Conservation (phyloP, 768 basidiomycete species). For the Auriscalpium microsporum region DNA sequence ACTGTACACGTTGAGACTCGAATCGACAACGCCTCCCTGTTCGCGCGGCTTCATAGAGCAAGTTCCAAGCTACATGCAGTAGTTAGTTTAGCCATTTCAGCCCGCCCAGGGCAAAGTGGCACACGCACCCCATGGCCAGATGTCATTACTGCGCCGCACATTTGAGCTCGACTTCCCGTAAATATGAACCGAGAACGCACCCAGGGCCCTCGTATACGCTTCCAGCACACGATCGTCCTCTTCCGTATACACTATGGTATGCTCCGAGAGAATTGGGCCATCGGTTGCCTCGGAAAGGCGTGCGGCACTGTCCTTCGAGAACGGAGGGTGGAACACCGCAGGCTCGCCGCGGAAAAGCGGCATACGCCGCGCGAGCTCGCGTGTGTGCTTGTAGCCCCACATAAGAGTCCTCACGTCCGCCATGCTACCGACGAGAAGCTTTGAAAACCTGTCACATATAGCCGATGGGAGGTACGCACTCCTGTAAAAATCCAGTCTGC, state of each 20-base stretch:
- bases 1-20: slow-evolving; percentile 54
- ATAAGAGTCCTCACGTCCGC: slow-evolving; percentile 32
- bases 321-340: slow-evolving; percentile 17
- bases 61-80: slow-evolving; percentile 39
- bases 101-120: background rate
- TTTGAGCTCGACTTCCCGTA: slow-evolving; percentile 16
- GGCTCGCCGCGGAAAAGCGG: slow-evolving; percentile 23
- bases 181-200: background rate
- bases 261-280: slow-evolving; percentile 16
- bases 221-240: slow-evolving; percentile 27
- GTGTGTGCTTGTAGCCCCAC: slow-evolving; percentile 44
- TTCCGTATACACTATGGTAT: slow-evolving; percentile 19
- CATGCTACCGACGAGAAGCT: background rate
- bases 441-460: background rate
- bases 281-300: background rate
- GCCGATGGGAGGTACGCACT: background rate
- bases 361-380: slow-evolving; percentile 48
- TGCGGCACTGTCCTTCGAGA: slow-evolving; percentile 23
- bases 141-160: slow-evolving; percentile 22
- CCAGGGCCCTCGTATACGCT: slow-evolving; percentile 14
- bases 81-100: background rate
- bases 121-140: background rate
- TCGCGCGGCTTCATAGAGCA: slow-evolving; percentile 58
- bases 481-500: background rate
- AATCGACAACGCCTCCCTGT: slow-evolving; percentile 51